Evolutionary conservation across 1,139 yeast genomes (phyloP).

Genomic region (Pichia sp.): DNA sequence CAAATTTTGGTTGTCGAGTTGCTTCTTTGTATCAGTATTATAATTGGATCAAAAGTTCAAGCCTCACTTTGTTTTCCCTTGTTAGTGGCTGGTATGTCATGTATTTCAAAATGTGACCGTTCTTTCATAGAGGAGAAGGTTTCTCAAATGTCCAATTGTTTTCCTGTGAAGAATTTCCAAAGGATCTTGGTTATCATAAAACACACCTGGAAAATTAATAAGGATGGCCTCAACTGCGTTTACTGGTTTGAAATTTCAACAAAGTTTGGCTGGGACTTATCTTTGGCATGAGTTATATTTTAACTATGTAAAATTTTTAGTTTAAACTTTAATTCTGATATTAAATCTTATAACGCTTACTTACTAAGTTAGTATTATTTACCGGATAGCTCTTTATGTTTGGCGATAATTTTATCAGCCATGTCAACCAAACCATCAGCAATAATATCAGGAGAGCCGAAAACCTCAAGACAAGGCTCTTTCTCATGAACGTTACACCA

Average conservation of each 20-base stretch:
- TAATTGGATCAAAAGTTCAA: conserved; percentile 45
- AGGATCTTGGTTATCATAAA: conserved; percentile 19
- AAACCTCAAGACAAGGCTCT: conserved; percentile 26
- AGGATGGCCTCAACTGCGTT: conserved; percentile 17
- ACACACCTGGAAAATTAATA: conserved; percentile 19
- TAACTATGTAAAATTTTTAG: too few species aligned
- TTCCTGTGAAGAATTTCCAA: conserved; percentile 25
- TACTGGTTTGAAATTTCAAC: conserved; percentile 23
- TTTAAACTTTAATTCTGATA: too few species aligned
- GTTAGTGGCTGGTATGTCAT: conserved; percentile 46
- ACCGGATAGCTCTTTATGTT: conserved; percentile 19
- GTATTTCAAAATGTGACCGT: conserved; percentile 38
- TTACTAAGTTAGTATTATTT: background rate
- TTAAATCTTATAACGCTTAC: too few species aligned
- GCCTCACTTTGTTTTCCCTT: conserved; percentile 47
- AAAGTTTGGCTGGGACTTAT: conserved; percentile 23
- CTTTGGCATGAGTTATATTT: conserved; percentile 13
- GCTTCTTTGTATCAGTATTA: conserved; percentile 34
- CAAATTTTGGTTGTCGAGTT: conserved; percentile 36
- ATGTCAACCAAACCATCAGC: conserved; percentile 26
- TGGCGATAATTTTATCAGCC: conserved; percentile 27
- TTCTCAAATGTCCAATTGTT: conserved; percentile 26
- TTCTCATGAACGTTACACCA: conserved; percentile 28
- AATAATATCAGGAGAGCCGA: conserved; percentile 26
- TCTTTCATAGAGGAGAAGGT: conserved; percentile 36